Percentiles rank a stretch among this genome's conserved stretches.
These are phyloP conservation scores for Phytophthora pinifolia DNA, from an alignment of 352 stramenopile genomes.

Conservation along the genomic window DNA sequence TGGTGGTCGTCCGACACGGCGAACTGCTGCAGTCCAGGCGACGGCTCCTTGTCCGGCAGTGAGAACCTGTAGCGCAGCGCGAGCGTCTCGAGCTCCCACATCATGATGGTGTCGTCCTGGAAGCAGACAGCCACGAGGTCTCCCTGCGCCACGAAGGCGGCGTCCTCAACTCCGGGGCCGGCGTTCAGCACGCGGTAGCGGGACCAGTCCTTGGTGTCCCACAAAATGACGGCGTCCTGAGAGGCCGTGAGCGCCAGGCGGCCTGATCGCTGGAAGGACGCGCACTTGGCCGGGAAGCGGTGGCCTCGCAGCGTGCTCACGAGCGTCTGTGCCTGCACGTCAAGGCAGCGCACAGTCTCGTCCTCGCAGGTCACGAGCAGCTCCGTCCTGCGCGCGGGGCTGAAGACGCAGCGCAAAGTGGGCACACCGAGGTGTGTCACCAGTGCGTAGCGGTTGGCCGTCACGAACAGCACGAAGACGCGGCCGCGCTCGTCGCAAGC, in stretches of 20 bases:
- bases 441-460: constrained; percentile 70
- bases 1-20: constrained; percentile 75
- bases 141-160: constrained; percentile 55
- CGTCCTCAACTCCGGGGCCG: constrained; percentile 61
- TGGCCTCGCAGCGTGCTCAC: constrained; percentile 82
- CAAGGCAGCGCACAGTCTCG: constrained; percentile 74
- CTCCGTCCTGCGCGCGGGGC: constrained; percentile 61
- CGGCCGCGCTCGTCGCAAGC: constrained; percentile 76
- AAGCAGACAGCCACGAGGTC: constrained; percentile 82
- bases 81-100: constrained; percentile 81
- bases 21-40: constrained; percentile 62
- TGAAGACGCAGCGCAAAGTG: constrained; percentile 71
- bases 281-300: constrained; percentile 47
- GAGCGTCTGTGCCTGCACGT: constrained; percentile 70
- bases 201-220: constrained; percentile 85
- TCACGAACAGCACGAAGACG: constrained; percentile 82
- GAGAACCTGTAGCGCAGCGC: constrained; percentile 73
- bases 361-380: constrained; percentile 85
- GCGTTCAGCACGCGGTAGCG: constrained; percentile 81
- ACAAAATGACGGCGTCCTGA: constrained; percentile 78
- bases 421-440: constrained; percentile 67
- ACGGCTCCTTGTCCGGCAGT: constrained; percentile 62
- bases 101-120: constrained; percentile 84
- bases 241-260: constrained; percentile 76
- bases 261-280: constrained; percentile 72